Percentiles rank a stretch among this genome's conserved stretches.
phyloP scores from a whole-genome alignment of 1,284 basidiomycete species.

The Microbotryomycetes sp. region DNA sequence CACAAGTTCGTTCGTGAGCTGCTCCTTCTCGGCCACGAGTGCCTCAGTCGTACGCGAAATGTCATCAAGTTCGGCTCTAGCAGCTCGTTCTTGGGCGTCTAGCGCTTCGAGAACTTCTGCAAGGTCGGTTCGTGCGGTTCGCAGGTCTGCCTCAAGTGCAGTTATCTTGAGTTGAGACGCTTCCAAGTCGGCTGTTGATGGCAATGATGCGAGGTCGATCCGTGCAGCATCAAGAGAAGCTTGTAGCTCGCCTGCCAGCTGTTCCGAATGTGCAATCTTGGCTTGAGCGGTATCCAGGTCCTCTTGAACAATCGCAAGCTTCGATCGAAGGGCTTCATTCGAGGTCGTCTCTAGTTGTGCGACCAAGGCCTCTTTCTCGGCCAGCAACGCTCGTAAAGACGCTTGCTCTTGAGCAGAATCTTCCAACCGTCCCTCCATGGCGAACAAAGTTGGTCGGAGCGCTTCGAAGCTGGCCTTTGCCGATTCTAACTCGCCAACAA shows the following conservation, averaged over 20 bases:
- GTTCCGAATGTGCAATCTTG: not conserved
- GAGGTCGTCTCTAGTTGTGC: not conserved
- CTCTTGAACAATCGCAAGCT: not conserved
- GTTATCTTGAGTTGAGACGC: constrained; percentile 3
- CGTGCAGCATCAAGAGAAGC: not conserved
- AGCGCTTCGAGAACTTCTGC: not conserved
- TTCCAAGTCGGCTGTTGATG: not conserved
- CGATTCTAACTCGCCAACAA: not conserved
- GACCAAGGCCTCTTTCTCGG: not conserved
- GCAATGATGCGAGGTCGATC: not conserved
- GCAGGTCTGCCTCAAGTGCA: constrained; percentile 14
- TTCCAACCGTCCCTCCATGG: not conserved
- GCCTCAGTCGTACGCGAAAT: not conserved
- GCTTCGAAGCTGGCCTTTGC: not conserved
- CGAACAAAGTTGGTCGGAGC: not conserved
- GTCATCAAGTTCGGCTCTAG: not conserved
- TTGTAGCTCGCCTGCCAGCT: not conserved
- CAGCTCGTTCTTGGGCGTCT: not conserved
- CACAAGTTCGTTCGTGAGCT: not conserved
- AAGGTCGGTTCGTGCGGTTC: not conserved
- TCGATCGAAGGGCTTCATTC: not conserved
- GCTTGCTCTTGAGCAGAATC: not conserved
- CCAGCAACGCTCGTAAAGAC: not conserved
- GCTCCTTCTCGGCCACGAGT: not conserved
- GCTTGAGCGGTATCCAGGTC: not conserved